A percentile compares a stretch with the other conserved stretches of the same genome.
Evolutionary conservation across 768 basidiomycete genomes (phyloP).

Genomic region (Lentinula lateritia): DNA sequence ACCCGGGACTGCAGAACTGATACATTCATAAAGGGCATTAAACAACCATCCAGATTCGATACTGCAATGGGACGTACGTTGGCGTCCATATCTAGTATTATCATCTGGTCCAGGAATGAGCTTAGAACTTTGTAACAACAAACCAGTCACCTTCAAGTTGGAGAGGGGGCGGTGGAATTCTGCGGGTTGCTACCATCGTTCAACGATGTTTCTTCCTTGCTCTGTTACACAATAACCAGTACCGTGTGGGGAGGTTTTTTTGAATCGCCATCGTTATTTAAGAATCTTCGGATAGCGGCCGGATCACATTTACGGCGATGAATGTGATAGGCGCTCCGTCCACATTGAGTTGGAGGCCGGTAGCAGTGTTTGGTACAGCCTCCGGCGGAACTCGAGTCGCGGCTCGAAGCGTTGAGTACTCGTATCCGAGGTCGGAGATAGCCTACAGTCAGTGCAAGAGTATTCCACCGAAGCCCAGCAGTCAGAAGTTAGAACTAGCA

Average conservation of each 20-base stretch:
- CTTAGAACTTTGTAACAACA: constrained; percentile 1
- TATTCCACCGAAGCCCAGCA: too few relatives aligned
- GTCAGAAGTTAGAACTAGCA: too few relatives aligned
- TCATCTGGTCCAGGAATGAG: background rate
- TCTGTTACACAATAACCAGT: constrained; percentile 6
- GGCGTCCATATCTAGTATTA: constrained; percentile 7
- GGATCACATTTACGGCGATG: background rate
- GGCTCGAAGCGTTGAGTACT: too few relatives aligned
- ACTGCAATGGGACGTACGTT: constrained; percentile 21
- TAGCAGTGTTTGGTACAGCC: too few relatives aligned
- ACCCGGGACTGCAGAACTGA: constrained; percentile 17
- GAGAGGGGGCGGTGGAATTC: constrained; percentile 32
- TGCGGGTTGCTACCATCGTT: constrained; percentile 4
- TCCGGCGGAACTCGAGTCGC: too few relatives aligned
- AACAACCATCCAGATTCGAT: background rate
- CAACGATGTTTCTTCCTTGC: background rate
- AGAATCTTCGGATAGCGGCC: background rate
- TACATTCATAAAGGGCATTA: constrained; percentile 13
- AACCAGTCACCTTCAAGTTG: constrained; percentile 31
- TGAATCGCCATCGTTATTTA: background rate
- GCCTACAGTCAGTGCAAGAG: too few relatives aligned
- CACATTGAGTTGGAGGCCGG: too few relatives aligned
- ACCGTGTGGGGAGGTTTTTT: constrained; percentile 1
- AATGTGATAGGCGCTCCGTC: background rate
- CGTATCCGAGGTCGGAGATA: too few relatives aligned